A percentile compares a stretch with the other conserved stretches of the same genome.
phyloP scores from a whole-genome alignment of 495 filamentous ascomycete species.

The Hypoxylon intermedium region DNA sequence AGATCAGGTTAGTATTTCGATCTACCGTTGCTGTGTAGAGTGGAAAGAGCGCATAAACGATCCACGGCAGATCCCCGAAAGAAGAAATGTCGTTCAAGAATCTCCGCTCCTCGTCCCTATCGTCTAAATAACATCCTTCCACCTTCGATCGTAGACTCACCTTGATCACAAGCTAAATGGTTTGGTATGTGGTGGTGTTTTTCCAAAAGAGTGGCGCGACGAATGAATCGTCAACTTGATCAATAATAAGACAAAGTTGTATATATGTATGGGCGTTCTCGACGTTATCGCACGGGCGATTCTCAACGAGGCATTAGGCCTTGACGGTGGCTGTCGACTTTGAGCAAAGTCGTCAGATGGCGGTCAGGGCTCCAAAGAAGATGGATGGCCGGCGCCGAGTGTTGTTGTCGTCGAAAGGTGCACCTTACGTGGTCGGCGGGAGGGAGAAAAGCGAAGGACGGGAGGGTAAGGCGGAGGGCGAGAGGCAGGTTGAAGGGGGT shows the following conservation, averaged over 20 bases:
- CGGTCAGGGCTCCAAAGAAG: constrained; percentile 25
- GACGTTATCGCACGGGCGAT: constrained; percentile 40
- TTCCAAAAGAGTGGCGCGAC: constrained; percentile 41
- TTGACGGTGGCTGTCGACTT: constrained; percentile 29
- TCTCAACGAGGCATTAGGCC: constrained; percentile 39
- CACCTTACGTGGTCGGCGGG: constrained; percentile 40
- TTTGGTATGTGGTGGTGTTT: constrained; percentile 12
- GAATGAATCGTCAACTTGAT: constrained; percentile 40
- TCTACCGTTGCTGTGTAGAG: constrained; percentile 8
- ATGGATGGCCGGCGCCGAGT: constrained; percentile 28
- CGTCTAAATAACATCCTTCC: neutral
- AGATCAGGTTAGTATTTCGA: constrained; percentile 37
- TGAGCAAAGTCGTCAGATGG: constrained; percentile 26
- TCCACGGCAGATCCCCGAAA: constrained; percentile 30
- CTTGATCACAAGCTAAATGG: constrained; percentile 34
- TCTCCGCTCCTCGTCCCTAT: constrained; percentile 11
- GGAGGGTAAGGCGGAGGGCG: constrained; percentile 30
- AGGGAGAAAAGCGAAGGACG: constrained; percentile 39
- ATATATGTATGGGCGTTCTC: constrained; percentile 29
- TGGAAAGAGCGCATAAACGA: constrained; percentile 21
- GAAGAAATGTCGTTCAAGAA: constrained; percentile 14
- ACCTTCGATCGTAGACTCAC: constrained; percentile 11
- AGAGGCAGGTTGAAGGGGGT: constrained; percentile 36
- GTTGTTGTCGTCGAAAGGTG: constrained; percentile 37
- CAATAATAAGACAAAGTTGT: constrained; percentile 17